Conservation (phyloP, 2,329 filamentous ascomycete species). For the Penicillium sp. region DNA sequence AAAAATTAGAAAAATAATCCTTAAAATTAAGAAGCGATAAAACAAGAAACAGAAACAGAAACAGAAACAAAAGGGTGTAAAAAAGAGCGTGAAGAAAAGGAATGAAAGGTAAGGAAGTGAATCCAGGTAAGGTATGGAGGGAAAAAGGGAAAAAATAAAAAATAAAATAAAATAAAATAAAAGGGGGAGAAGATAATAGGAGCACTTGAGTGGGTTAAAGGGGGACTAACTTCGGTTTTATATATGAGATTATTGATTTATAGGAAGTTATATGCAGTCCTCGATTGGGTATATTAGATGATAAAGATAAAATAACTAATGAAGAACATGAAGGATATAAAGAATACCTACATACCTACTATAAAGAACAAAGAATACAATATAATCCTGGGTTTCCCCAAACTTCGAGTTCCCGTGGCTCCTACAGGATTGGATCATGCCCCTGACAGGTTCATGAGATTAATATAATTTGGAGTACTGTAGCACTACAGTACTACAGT, state of each 20-base stretch:
- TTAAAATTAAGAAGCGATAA: slow-evolving; percentile 2
- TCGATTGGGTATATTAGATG: background rate
- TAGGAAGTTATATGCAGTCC: background rate
- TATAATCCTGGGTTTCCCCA: background rate
- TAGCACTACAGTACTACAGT: too few species aligned
- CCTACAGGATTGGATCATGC: slow-evolving; percentile 19
- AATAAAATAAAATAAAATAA: slow-evolving; percentile 11
- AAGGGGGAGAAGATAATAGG: slow-evolving; percentile 28
- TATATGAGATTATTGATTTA: background rate
- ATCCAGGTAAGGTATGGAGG: slow-evolving; percentile 17
- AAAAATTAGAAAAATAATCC: background rate
- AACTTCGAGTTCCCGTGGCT: slow-evolving; percentile 16
- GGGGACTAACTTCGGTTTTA: slow-evolving; percentile 2
- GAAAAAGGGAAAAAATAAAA: slow-evolving; percentile 5
- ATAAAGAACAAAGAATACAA: background rate
- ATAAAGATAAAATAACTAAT: background rate
- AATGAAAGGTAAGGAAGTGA: slow-evolving; percentile 24
- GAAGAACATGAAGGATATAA: background rate
- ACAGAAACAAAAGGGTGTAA: slow-evolving; percentile 15
- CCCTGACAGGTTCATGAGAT: slow-evolving; percentile 7
- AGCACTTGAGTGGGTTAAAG: too few species aligned
- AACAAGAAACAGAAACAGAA: slow-evolving; percentile 9
- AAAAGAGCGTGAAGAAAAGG: slow-evolving; percentile 22
- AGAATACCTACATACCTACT: background rate
- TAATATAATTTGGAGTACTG: background rate